A percentile compares a stretch with the other conserved stretches of the same genome.
These are phyloP conservation scores for Cladosporium sp. DNA, from an alignment of 2,329 filamentous ascomycete genomes.

Conservation along the genomic window DNA sequence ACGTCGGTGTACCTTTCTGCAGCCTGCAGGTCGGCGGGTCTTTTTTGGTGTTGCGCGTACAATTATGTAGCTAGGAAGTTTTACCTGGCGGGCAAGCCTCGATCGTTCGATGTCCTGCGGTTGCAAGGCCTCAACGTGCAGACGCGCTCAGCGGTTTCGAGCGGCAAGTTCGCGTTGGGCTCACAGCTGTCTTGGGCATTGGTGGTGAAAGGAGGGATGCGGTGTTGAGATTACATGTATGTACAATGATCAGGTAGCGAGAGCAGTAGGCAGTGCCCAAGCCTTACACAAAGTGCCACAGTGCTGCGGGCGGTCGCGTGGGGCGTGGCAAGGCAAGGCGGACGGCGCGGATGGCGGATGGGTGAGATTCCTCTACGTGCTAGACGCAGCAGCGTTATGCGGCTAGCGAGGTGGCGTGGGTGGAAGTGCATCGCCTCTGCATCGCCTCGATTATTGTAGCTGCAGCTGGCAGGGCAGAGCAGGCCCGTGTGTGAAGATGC, in stretches of 20 bases:
- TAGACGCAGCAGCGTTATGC: background rate
- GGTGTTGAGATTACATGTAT: background rate
- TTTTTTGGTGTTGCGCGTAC: constrained; percentile 10
- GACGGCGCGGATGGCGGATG: background rate
- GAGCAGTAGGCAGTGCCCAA: background rate
- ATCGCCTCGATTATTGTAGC: background rate
- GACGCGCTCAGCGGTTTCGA: constrained; percentile 2
- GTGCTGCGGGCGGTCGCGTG: constrained; percentile 6
- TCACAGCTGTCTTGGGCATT: background rate
- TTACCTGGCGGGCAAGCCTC: constrained; percentile 5
- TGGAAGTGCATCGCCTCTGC: constrained; percentile 4
- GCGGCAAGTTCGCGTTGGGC: constrained; percentile 2
- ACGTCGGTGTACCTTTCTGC: constrained; percentile 9
- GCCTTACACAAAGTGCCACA: background rate
- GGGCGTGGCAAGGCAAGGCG: background rate
- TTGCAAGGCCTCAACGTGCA: background rate
- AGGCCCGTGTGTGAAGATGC: background rate
- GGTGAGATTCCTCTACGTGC: constrained; percentile 2
- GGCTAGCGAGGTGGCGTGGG: background rate
- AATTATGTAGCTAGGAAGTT: background rate
- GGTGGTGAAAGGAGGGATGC: background rate
- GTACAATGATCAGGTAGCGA: background rate
- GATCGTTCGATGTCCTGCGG: constrained; percentile 14
- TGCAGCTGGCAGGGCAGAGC: constrained; percentile 3
- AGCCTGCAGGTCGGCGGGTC: constrained; percentile 12